Percentiles rank a stretch among this genome's conserved stretches.
Conservation (phyloP, 441 rosid genomes). For the Manihot esculenta region DNA sequence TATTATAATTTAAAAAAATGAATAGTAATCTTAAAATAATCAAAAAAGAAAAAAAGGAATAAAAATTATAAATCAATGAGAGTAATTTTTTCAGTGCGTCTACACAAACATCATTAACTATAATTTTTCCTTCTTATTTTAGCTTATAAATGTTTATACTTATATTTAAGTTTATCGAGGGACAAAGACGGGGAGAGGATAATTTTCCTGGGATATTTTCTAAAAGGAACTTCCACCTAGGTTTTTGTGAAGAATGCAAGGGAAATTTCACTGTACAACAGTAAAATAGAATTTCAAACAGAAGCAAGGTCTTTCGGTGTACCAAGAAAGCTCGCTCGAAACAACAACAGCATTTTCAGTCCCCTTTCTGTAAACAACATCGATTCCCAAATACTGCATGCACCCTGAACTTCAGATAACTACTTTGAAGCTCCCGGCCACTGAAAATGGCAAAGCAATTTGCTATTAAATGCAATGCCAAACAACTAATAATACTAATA, state of each 20-base stretch:
- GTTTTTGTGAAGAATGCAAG: not conserved
- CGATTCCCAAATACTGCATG: not conserved
- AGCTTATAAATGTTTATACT: too few species aligned
- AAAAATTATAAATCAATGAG: too few species aligned
- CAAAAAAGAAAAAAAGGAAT: too few species aligned
- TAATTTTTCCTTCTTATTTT: too few species aligned
- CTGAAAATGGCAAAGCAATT: conserved; percentile 4
- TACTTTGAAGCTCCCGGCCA: not conserved
- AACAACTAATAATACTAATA: not conserved
- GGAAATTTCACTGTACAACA: not conserved
- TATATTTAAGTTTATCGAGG: too few species aligned
- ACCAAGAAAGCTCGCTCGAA: not conserved
- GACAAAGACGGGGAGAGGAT: too few species aligned
- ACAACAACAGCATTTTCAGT: not conserved
- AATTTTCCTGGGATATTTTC: too few species aligned
- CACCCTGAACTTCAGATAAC: not conserved
- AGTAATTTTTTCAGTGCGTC: not conserved
- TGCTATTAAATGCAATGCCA: not conserved
- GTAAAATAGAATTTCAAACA: not conserved
- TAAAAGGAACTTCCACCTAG: not conserved
- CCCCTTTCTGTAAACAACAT: not conserved
- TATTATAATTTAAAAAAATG: too few species aligned
- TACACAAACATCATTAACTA: too few species aligned
- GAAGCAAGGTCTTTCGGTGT: too few species aligned
- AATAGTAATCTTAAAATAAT: too few species aligned